Conservation (phyloP, 1,284 basidiomycete species). For the Apiotrichum montevideense region DNA sequence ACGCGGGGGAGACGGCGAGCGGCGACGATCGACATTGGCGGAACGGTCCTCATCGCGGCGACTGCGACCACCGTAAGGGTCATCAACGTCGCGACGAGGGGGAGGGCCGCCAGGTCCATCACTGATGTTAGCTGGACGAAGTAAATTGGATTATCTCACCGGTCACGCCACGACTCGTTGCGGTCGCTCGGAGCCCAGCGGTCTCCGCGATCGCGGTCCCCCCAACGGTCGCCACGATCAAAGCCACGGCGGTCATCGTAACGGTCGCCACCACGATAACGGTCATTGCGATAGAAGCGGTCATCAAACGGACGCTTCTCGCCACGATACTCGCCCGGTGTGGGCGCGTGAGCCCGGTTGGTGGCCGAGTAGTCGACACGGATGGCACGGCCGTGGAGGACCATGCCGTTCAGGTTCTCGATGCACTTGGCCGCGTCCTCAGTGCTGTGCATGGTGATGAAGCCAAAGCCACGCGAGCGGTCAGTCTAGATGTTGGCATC, state of each 20-base stretch:
- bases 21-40: conserved; percentile 8
- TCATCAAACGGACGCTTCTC: conserved; percentile 60
- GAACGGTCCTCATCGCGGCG: conserved; percentile 30
- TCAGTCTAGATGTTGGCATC: conserved; percentile 59
- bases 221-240: conserved; percentile 36
- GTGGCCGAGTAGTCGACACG: conserved; percentile 97
- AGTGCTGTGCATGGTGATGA: conserved; percentile 82
- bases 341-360: conserved; percentile 84
- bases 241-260: conserved; percentile 27
- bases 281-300: conserved; percentile 36
- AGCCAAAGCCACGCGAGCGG: conserved; percentile 94
- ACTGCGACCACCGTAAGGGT: conserved; percentile 33
- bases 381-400: conserved; percentile 89
- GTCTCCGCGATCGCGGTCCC: conserved; percentile 19
- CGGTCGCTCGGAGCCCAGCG: conserved; percentile 25
- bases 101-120: conserved; percentile 7
- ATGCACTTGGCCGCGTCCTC: conserved; percentile 86
- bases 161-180: conserved; percentile 24
- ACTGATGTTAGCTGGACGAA: neutral
- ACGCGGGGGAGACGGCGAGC: conserved; percentile 19
- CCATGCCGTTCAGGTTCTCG: conserved; percentile 84
- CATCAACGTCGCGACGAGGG: conserved; percentile 24
- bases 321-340: conserved; percentile 97
- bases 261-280: conserved; percentile 39
- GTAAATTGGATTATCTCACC: conserved; percentile 5